phyloP scores from a whole-genome alignment of 2,329 filamentous ascomycete genomes.

The Penicillium sp. region DNA sequence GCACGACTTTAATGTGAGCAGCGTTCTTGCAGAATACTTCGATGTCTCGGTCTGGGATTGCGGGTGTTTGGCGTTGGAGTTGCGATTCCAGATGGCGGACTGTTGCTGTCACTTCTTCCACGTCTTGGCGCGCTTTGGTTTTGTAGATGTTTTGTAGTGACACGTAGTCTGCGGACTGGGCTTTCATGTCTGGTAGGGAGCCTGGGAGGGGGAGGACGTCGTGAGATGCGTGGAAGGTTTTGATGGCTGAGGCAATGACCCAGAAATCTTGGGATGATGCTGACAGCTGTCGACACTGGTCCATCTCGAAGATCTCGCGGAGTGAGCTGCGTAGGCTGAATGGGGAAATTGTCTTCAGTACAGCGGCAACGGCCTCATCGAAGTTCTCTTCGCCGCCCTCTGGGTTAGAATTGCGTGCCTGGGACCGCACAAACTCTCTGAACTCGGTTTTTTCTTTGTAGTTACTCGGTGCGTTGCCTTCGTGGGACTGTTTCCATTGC shows the following conservation, averaged over 20 bases:
- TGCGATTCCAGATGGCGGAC: constrained; percentile 57
- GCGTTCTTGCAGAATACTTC: constrained; percentile 95
- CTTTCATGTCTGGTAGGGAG: constrained; percentile 95
- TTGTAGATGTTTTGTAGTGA: constrained; percentile 92
- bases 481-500: constrained; percentile 70
- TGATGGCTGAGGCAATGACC: constrained; percentile 79
- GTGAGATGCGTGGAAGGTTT: constrained; percentile 71
- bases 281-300: constrained; percentile 52
- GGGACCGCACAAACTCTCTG: constrained; percentile 64
- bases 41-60: constrained; percentile 68
- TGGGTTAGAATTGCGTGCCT: constrained; percentile 66
- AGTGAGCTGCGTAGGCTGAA: constrained; percentile 67
- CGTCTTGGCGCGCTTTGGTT: constrained; percentile 74
- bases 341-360: constrained; percentile 77
- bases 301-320: constrained; percentile 73
- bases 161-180: constrained; percentile 84
- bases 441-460: constrained; percentile 89
- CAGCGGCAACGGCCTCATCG: constrained; percentile 82
- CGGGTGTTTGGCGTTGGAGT: constrained; percentile 44
- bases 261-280: constrained; percentile 68
- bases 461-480: constrained; percentile 64
- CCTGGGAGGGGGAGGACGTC: constrained; percentile 77
- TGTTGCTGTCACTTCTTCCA: constrained; percentile 66
- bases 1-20: constrained; percentile 85
- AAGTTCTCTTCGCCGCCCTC: constrained; percentile 97